A percentile compares a stretch with the other conserved stretches of the same genome.
Evolutionary conservation across 2,329 filamentous ascomycete species (phyloP).

Genomic region (Tolypocladium tundrense): DNA sequence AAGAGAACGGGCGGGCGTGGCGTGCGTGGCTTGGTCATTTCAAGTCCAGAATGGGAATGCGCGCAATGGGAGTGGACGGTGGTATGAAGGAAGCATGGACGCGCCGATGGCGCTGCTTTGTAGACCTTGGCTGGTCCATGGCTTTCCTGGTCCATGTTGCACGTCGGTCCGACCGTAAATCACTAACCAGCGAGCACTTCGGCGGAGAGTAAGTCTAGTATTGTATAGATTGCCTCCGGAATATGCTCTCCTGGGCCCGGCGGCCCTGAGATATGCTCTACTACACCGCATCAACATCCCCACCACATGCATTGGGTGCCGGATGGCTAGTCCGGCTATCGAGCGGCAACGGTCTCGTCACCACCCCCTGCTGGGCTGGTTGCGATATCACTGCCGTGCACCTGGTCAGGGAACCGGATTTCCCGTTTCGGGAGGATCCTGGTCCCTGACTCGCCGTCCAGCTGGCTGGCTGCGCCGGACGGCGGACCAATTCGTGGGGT

Average conservation of each 20-base stretch:
- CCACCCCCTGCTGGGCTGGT: background rate
- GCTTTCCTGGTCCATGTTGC: background rate
- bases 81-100: too few relatives aligned
- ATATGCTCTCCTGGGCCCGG: background rate
- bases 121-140: too few relatives aligned
- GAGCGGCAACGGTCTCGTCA: background rate
- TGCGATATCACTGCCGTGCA: background rate
- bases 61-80: too few relatives aligned
- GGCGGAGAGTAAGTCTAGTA: background rate
- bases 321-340: background rate
- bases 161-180: background rate
- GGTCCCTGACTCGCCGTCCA: background rate
- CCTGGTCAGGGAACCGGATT: slow-evolving; percentile 12
- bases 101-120: too few relatives aligned
- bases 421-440: slow-evolving; percentile 6
- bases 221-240: background rate
- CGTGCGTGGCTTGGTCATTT: too few relatives aligned
- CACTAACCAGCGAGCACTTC: background rate
- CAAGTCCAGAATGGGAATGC: too few relatives aligned
- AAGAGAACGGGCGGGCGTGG: too few relatives aligned
- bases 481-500: background rate
- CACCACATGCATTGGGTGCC: background rate
- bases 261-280: background rate
- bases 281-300: background rate
- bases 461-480: background rate